phyloP scores from a whole-genome alignment of 805 yeast genomes.

The Candida awuae region DNA sequence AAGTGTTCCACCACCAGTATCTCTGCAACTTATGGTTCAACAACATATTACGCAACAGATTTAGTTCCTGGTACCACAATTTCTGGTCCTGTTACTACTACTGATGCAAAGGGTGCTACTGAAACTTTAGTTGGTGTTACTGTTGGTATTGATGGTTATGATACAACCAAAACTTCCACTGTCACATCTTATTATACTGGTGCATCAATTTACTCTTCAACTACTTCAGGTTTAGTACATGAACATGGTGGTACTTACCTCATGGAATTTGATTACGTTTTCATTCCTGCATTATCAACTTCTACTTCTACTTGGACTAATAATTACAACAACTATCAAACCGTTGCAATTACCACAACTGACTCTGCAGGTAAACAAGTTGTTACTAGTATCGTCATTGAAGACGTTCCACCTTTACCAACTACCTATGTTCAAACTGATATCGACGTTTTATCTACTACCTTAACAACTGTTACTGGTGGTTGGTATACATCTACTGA shows the following conservation, averaged over 20 bases:
- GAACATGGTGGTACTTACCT: too few relatives aligned
- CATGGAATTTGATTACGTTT: neutral
- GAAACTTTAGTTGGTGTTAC: slow-evolving; percentile 2
- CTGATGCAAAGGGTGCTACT: neutral
- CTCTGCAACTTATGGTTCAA: slow-evolving; percentile 2
- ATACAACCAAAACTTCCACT: neutral
- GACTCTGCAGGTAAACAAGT: slow-evolving; percentile 1
- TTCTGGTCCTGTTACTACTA: slow-evolving; percentile 3
- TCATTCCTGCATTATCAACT: slow-evolving; percentile 4
- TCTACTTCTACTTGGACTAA: slow-evolving; percentile 3
- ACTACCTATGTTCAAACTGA: slow-evolving; percentile 2
- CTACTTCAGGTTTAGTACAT: too few relatives aligned
- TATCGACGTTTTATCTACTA: neutral
- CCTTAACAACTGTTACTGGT: neutral
- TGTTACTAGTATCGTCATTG: slow-evolving; percentile 1
- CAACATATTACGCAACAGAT: slow-evolving; percentile 2
- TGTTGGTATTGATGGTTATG: slow-evolving; percentile 6
- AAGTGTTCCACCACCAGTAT: neutral
- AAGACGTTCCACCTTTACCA: neutral
- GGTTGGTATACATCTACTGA: neutral
- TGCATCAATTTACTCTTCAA: neutral
- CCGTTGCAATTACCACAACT: neutral
- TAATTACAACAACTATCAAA: neutral
- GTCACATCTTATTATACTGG: neutral
- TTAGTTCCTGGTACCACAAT: slow-evolving; percentile 6